These are phyloP conservation scores for Ocimum tenuiflorum DNA, from an alignment of 257 asterid genomes.

Conservation along the genomic window DNA sequence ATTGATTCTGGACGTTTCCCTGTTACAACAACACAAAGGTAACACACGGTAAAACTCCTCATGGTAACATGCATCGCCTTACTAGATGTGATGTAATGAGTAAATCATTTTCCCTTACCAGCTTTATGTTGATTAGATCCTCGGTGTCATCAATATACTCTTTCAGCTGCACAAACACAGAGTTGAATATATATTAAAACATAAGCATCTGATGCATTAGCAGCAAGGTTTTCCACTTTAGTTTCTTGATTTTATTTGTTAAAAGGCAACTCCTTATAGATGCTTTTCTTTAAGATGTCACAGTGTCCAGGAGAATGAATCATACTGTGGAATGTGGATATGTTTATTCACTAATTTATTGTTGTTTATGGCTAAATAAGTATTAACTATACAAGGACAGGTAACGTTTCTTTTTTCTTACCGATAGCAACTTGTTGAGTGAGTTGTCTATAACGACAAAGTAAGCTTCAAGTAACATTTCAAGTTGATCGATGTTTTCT, in stretches of 20 bases:
- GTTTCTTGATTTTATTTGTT: no score
- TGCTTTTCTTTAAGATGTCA: no score
- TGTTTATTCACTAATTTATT: no score
- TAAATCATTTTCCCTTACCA: conserved; percentile 38
- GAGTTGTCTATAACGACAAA: conserved; percentile 78
- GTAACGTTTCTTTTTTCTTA: no score
- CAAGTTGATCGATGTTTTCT: conserved; percentile 93
- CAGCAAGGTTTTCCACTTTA: not conserved
- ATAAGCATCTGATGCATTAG: conserved; percentile 5
- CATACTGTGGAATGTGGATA: no score
- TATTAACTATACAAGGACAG: not conserved
- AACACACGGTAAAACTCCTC: no score
- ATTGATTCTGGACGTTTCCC: conserved; percentile 96
- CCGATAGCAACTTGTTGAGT: conserved; percentile 83
- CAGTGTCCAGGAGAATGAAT: no score
- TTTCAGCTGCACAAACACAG: conserved; percentile 62
- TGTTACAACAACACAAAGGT: conserved; percentile 25
- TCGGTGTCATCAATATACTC: conserved; percentile 97
- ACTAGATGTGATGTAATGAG: not conserved
- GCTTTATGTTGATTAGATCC: conserved; percentile 91
- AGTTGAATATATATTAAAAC: not conserved
- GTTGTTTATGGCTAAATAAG: no score
- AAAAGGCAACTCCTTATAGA: no score
- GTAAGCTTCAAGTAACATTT: conserved; percentile 94
- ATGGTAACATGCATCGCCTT: no score